These are phyloP conservation scores for Kwoniella mangroviensis DNA, from an alignment of 768 basidiomycete species.

Conservation along the genomic window DNA sequence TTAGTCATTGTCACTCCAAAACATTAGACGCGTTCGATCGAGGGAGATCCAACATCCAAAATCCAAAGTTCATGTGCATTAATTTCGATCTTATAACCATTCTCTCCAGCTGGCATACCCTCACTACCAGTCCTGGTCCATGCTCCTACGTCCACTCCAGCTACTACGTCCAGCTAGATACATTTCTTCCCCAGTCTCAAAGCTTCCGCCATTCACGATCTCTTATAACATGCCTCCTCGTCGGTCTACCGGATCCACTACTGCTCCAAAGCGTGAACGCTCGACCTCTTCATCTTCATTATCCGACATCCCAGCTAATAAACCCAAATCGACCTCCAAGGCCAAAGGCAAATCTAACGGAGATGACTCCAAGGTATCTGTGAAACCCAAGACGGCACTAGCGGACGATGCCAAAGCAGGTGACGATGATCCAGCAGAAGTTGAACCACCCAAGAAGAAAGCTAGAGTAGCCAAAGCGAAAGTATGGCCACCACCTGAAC, in stretches of 20 bases:
- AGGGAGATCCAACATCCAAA: too few relatives aligned
- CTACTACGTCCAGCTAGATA: not conserved
- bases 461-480: slow-evolving; percentile 37
- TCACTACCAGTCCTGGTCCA: not conserved
- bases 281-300: slow-evolving; percentile 24
- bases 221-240: slow-evolving; percentile 19
- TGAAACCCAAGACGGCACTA: slow-evolving; percentile 9
- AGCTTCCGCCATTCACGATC: not conserved
- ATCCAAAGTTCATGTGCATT: too few relatives aligned
- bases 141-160: not conserved
- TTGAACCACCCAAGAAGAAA: slow-evolving; percentile 33
- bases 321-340: slow-evolving; percentile 13
- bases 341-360: slow-evolving; percentile 7
- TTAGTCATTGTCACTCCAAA: too few relatives aligned
- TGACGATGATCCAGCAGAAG: slow-evolving; percentile 13
- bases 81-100: too few relatives aligned
- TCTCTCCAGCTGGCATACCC: too few relatives aligned
- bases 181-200: too few relatives aligned
- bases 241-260: slow-evolving; percentile 9
- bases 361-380: slow-evolving; percentile 10
- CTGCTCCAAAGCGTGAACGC: slow-evolving; percentile 22
- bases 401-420: slow-evolving; percentile 13
- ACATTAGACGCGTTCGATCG: too few relatives aligned
- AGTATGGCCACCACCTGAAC: slow-evolving; percentile 45
- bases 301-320: slow-evolving; percentile 8